These are phyloP conservation scores for Aspergillus pseudoviridinutans DNA, from an alignment of 2,329 filamentous ascomycete genomes.

Conservation along the genomic window DNA sequence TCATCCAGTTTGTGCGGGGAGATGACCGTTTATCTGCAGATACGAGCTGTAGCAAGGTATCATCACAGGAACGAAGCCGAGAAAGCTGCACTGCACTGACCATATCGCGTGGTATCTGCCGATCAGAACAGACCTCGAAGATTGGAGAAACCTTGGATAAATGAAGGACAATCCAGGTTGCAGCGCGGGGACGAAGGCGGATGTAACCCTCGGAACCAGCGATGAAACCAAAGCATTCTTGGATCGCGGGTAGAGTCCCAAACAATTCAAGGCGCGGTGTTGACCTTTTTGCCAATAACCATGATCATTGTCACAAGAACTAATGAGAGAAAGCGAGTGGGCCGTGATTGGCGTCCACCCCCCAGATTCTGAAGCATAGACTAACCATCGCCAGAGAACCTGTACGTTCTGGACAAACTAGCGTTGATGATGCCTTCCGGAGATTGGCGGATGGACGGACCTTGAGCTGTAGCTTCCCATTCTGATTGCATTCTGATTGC, in stretches of 20 bases:
- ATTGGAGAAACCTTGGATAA: neutral
- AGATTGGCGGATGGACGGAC: neutral
- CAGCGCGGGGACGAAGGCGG: neutral
- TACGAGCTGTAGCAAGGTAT: neutral
- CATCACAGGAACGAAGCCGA: neutral
- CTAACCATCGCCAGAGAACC: neutral
- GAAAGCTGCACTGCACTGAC: neutral
- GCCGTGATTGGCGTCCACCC: neutral
- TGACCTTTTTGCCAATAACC: neutral
- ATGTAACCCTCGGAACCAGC: conserved; percentile 10
- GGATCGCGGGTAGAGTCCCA: neutral
- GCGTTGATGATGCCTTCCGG: neutral
- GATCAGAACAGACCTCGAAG: neutral
- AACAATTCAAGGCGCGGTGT: neutral
- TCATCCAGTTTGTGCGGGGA: neutral
- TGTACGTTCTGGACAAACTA: neutral
- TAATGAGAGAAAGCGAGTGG: neutral
- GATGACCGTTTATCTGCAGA: neutral
- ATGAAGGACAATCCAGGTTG: neutral
- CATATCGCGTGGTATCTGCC: neutral
- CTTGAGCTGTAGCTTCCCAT: neutral
- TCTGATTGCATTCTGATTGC: neutral
- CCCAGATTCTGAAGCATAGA: neutral
- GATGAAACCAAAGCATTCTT: conserved; percentile 13
- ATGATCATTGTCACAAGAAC: neutral